A percentile compares a stretch with the other conserved stretches of the same genome.
phyloP scores from a whole-genome alignment of 2,329 filamentous ascomycete species.

The Clarireedia paspali region DNA sequence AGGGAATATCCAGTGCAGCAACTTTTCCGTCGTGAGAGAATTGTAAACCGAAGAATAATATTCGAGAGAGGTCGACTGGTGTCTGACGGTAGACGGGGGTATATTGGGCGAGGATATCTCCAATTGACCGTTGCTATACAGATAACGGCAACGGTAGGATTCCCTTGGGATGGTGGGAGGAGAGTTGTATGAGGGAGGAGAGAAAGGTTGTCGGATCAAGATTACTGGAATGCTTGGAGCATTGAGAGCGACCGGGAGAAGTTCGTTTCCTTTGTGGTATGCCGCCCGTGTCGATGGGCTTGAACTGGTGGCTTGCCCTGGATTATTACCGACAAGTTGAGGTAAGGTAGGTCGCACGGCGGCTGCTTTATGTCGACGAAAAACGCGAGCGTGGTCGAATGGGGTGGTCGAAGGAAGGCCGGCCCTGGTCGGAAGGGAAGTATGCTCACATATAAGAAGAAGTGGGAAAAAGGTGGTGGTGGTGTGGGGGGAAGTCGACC shows the following conservation, averaged over 20 bases:
- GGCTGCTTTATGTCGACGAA: not conserved
- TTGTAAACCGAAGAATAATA: not conserved
- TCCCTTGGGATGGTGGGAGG: not conserved
- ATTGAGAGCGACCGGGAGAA: not conserved
- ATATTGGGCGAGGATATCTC: not conserved
- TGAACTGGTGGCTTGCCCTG: not conserved
- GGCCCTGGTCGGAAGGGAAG: not conserved
- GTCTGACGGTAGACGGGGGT: too few relatives aligned
- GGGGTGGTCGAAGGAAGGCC: not conserved
- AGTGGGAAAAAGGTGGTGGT: not conserved
- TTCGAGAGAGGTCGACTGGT: not conserved
- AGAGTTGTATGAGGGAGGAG: not conserved
- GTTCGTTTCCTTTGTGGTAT: not conserved
- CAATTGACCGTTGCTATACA: constrained; percentile 9
- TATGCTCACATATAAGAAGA: not conserved
- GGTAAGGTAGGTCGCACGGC: not conserved
- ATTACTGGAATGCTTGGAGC: constrained; percentile 9
- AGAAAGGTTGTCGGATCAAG: constrained; percentile 3
- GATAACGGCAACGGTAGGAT: not conserved
- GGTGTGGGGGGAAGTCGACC: not conserved
- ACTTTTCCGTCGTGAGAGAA: not conserved
- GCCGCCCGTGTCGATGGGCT: not conserved
- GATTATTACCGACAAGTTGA: not conserved
- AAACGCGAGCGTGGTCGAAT: not conserved
- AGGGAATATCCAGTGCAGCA: not conserved